These are phyloP conservation scores for Erodium moschatum DNA, from an alignment of 441 rosid genomes.

Conservation along the genomic window DNA sequence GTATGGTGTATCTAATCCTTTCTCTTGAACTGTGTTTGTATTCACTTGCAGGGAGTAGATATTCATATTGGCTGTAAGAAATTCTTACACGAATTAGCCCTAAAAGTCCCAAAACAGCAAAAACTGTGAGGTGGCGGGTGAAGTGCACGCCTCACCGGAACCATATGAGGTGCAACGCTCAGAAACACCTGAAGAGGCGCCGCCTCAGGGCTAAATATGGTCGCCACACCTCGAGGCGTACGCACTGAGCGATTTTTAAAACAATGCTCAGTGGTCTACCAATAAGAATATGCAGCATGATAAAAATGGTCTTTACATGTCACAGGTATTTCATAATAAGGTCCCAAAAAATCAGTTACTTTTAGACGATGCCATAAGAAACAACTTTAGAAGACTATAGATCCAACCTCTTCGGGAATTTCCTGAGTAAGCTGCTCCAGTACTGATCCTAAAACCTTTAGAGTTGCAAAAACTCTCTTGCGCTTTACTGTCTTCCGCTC, in stretches of 20 bases:
- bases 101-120: too few relatives aligned
- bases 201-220: too few relatives aligned
- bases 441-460: conserved; percentile 76
- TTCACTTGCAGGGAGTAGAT: neutral
- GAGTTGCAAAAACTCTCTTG: conserved; percentile 74
- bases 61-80: neutral
- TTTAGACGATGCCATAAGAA: neutral
- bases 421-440: conserved; percentile 72
- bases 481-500: conserved; percentile 75
- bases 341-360: neutral
- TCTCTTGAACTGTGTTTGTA: neutral
- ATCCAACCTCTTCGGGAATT: conserved; percentile 78
- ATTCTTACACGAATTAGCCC: too few relatives aligned
- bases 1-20: neutral
- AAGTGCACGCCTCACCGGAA: too few relatives aligned
- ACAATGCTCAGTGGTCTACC: neutral
- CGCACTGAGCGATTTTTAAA: too few relatives aligned
- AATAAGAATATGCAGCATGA: neutral
- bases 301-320: neutral
- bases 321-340: neutral
- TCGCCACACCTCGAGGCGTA: too few relatives aligned
- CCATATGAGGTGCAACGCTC: too few relatives aligned
- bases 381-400: conserved; percentile 15
- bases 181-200: too few relatives aligned
- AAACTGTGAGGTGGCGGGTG: too few relatives aligned